Evolutionary conservation across 2,329 filamentous ascomycete species (phyloP).

Genomic region (Aspergillus oerlinghausenensis): DNA sequence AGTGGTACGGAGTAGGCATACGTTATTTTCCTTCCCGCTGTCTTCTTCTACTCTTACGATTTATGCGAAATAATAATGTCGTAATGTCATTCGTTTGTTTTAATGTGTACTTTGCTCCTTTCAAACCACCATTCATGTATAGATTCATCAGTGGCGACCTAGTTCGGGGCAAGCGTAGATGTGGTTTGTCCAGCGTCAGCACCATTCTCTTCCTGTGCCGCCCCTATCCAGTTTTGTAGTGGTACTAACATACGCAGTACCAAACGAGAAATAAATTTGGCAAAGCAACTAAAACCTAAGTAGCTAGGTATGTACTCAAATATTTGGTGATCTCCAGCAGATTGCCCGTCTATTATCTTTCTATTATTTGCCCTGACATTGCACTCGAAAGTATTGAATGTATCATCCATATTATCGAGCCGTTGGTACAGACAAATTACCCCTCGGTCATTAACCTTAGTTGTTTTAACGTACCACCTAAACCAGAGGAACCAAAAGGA

Average conservation of each 20-base stretch:
- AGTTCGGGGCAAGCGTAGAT: constrained; percentile 2
- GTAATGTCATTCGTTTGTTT: neutral
- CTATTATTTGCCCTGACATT: neutral
- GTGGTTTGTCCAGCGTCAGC: constrained; percentile 6
- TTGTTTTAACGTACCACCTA: constrained; percentile 3
- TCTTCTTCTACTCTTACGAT: neutral
- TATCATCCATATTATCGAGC: neutral
- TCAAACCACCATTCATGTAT: neutral
- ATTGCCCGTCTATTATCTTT: neutral
- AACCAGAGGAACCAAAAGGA: constrained; percentile 5
- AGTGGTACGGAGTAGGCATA: neutral
- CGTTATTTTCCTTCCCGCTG: neutral
- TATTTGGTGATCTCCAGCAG: neutral
- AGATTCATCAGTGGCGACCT: constrained; percentile 8
- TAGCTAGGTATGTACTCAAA: neutral
- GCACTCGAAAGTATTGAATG: neutral
- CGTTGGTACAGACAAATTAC: constrained; percentile 1
- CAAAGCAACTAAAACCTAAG: neutral
- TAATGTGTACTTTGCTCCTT: neutral
- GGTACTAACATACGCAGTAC: neutral
- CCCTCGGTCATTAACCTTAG: neutral
- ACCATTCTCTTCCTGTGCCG: constrained; percentile 8
- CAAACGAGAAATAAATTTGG: neutral
- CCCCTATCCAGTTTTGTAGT: constrained; percentile 10
- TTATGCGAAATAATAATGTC: neutral